A percentile compares a stretch with the other conserved stretches of the same genome.
phyloP scores from a whole-genome alignment of 2,329 filamentous ascomycete genomes.

The Biscogniauxia marginata region DNA sequence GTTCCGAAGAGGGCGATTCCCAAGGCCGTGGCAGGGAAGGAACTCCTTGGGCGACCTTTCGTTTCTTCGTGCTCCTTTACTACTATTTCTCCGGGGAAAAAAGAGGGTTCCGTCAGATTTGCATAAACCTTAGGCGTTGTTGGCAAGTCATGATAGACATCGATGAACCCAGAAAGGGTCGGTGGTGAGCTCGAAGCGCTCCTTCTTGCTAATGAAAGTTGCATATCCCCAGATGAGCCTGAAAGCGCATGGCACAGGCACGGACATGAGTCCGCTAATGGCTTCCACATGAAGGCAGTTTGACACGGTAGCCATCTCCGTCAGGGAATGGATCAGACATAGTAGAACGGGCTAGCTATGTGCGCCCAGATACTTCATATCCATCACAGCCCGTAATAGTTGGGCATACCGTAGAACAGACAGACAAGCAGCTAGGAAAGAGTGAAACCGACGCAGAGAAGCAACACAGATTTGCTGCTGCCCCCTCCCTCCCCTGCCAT shows the following conservation, averaged over 20 bases:
- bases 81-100: conserved; percentile 14
- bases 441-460: background rate
- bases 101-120: conserved; percentile 23
- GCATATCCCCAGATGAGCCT: background rate
- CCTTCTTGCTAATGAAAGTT: conserved; percentile 14
- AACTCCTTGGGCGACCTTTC: conserved; percentile 5
- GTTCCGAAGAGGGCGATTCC: conserved; percentile 5
- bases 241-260: background rate
- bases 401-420: background rate
- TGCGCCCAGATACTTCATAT: background rate
- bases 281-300: background rate
- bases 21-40: conserved; percentile 4
- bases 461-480: background rate
- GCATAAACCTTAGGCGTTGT: conserved; percentile 31
- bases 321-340: background rate
- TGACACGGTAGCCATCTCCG: background rate
- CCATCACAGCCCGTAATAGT: background rate
- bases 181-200: conserved; percentile 15
- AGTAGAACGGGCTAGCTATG: background rate
- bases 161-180: conserved; percentile 19
- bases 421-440: background rate
- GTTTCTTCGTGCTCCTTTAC: conserved; percentile 7
- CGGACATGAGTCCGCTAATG: background rate
- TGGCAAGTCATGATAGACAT: conserved; percentile 29
- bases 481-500: background rate